A percentile compares a stretch with the other conserved stretches of the same genome.
phyloP scores from a whole-genome alignment of 1,139 yeast genomes.

The Blastobotrys aristatus region DNA sequence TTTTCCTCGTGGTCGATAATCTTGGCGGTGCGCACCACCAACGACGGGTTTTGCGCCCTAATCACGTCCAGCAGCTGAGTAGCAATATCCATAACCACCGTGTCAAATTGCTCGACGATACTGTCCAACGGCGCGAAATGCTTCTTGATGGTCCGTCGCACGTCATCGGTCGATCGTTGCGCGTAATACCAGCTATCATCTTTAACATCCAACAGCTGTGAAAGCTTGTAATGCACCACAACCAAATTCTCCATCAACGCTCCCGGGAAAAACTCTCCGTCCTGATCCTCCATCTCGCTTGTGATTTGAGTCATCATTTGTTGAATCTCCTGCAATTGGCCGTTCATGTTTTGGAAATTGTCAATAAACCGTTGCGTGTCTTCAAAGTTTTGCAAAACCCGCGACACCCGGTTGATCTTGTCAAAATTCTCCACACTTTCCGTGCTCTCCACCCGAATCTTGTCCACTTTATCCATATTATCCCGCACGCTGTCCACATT shows the following conservation, averaged over 20 bases:
- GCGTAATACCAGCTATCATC: constrained; percentile 65
- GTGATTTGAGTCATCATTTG: no score
- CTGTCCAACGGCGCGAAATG: constrained; percentile 50
- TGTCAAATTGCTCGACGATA: constrained; percentile 58
- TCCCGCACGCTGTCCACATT: constrained; percentile 29
- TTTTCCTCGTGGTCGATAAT: constrained; percentile 75
- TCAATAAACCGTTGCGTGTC: constrained; percentile 63
- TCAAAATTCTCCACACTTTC: constrained; percentile 45
- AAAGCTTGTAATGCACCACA: constrained; percentile 62
- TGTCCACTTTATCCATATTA: constrained; percentile 30
- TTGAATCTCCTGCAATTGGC: constrained; percentile 48
- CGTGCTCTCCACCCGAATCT: constrained; percentile 28
- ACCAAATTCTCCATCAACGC: constrained; percentile 58
- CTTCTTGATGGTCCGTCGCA: constrained; percentile 58
- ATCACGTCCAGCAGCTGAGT: constrained; percentile 63
- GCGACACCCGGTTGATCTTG: constrained; percentile 58
- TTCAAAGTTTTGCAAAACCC: constrained; percentile 64
- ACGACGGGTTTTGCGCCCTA: constrained; percentile 58
- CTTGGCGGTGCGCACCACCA: constrained; percentile 68
- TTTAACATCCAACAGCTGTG: constrained; percentile 67
- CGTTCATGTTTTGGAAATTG: constrained; percentile 55
- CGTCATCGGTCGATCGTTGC: constrained; percentile 57
- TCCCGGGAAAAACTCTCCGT: constrained; percentile 45
- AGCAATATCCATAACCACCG: constrained; percentile 54
- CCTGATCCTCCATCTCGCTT: no score